These are phyloP conservation scores for Leccinellum albellum DNA, from an alignment of 768 basidiomycete species.

Conservation along the genomic window DNA sequence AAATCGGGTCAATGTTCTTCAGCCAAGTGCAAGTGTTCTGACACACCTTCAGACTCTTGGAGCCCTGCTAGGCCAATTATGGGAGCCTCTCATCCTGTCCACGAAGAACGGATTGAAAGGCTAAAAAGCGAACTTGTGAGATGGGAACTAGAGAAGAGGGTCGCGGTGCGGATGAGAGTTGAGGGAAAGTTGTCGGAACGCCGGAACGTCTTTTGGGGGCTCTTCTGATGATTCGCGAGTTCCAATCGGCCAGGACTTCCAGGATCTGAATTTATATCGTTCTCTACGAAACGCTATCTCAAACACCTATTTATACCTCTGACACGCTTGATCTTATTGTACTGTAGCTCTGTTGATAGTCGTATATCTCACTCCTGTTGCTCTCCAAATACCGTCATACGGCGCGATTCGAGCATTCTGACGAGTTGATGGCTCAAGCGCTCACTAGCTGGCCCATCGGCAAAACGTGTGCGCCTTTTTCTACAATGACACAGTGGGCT, in stretches of 20 bases:
- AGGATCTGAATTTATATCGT: neutral
- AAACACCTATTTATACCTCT: neutral
- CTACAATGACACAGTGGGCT: no score
- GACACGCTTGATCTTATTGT: neutral
- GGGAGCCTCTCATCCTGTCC: constrained; percentile 44
- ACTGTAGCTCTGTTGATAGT: constrained; percentile 3
- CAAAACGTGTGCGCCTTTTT: no score
- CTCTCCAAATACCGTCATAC: neutral
- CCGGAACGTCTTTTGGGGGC: constrained; percentile 8
- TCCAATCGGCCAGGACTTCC: neutral
- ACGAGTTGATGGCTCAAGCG: neutral
- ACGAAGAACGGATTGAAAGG: constrained; percentile 38
- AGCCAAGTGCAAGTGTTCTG: constrained; percentile 5
- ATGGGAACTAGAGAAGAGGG: constrained; percentile 40
- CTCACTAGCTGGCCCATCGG: no score
- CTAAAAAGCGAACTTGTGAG: constrained; percentile 42
- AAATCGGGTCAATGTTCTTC: constrained; percentile 21
- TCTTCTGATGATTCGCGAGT: constrained; percentile 4
- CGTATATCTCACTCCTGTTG: neutral
- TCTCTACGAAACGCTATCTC: neutral
- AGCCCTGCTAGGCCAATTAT: constrained; percentile 29
- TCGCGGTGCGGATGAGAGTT: constrained; percentile 18
- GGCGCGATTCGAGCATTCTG: neutral
- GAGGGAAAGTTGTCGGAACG: constrained; percentile 19
- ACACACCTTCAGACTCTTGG: constrained; percentile 8